These are phyloP conservation scores for Ophiostoma sp. DNA, from an alignment of 2,329 filamentous ascomycete species.

Conservation along the genomic window DNA sequence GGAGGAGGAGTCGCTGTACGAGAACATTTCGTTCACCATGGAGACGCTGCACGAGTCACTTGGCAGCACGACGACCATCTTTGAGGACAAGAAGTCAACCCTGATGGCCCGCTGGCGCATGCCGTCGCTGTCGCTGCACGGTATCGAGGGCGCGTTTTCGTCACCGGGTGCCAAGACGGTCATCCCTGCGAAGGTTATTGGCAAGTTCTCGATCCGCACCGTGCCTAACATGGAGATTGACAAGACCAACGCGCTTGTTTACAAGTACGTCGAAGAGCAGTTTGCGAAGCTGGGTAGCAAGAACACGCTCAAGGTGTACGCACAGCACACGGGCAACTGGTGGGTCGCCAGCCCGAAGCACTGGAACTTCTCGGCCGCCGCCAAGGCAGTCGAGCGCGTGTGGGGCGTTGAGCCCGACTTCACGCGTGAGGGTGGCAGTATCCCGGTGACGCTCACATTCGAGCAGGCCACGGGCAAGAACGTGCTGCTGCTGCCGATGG, in stretches of 20 bases:
- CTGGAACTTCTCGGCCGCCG: conserved; percentile 95
- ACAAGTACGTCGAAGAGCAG: conserved; percentile 73
- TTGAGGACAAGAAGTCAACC: conserved; percentile 80
- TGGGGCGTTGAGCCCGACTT: conserved; percentile 92
- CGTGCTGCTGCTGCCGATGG: conserved; percentile 91
- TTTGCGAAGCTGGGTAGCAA: conserved; percentile 87
- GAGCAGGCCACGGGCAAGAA: conserved; percentile 98
- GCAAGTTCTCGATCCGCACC: conserved; percentile 97
- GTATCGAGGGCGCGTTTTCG: conserved; percentile 90
- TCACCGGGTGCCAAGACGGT: conserved; percentile 95
- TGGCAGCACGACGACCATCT: conserved; percentile 81
- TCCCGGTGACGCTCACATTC: conserved; percentile 93
- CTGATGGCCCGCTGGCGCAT: conserved; percentile 96
- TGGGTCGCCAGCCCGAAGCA: conserved; percentile 97
- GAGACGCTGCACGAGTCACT: conserved; percentile 88
- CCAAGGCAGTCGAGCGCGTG: conserved; percentile 93
- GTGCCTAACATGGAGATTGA: conserved; percentile 96
- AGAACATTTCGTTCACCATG: conserved; percentile 90
- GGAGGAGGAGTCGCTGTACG: conserved; percentile 84
- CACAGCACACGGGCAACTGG: conserved; percentile 94
- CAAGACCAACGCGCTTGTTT: conserved; percentile 78
- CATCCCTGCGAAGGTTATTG: conserved; percentile 93
- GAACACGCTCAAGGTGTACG: conserved; percentile 76
- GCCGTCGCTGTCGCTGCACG: conserved; percentile 89
- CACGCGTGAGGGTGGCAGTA: conserved; percentile 93